Evolutionary conservation across 2,329 filamentous ascomycete species (phyloP), one percentile per base, ranked within the genome.

Genomic region (Diaporthe sp.): DNA sequence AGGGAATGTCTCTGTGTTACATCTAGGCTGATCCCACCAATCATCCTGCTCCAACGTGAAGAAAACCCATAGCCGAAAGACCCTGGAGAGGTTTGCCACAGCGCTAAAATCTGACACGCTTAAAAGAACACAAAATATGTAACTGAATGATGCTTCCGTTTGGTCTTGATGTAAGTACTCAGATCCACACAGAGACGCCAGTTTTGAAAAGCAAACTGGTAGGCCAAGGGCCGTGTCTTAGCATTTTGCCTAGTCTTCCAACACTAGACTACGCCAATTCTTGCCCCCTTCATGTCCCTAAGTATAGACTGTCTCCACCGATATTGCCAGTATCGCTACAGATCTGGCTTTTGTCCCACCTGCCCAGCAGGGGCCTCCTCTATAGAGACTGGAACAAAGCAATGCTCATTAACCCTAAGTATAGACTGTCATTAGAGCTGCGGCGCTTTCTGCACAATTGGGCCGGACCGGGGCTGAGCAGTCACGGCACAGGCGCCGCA

Each of bases 31-130:
- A 39, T 42, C 65, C 34, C 46, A 70, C 65, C 65, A 70, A 70
- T 70, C 5, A 55, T 28, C 13, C 34, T 22, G 15, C 25, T n/a
- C 31, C 15, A n/a, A 39, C n/a, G 15, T 55, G 34, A 42, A 42
- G 22, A 22, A 39, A 28, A 42, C 8, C 34, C n/a, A 49, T 34
- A 55, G n/a, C n/a, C 22, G 13, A 42, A 51, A 53, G n/a, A 22
- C 15, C 9, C n/a, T 55, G 42, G 4, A 12, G 34, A 55, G n/a
- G 42, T 70, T 53, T 55, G 34, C 49, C 65, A 22, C 34, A 42
- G 46, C 37, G 25, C 65, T 39, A 70, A 70, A 5, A 70, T 70
- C 65, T 70, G 65, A 70, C 65, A n/a, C 19, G 49, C 65, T 51
- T 55, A 46, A 55, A 15, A 25, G 3, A 3, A 34, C 37, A 19